Evolutionary conservation across 1,284 basidiomycete genomes (phyloP).

Genomic region (Apiotrichum gamsii): DNA sequence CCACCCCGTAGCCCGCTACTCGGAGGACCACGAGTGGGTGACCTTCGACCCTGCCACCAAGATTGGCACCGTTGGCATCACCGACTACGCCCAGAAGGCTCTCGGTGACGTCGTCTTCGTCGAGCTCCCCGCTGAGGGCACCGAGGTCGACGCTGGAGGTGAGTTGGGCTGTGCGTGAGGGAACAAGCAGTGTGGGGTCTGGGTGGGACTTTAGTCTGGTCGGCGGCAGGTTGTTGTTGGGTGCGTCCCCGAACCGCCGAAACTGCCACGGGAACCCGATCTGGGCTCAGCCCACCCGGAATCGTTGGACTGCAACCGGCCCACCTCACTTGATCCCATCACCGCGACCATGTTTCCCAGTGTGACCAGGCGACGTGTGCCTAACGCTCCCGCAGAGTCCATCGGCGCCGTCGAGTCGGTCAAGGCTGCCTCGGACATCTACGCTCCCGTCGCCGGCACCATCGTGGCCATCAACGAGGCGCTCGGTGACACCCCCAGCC

Average conservation of each 20-base stretch:
- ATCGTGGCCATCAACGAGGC: constrained; percentile 72
- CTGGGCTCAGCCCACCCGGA: too few relatives aligned
- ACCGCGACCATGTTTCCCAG: too few relatives aligned
- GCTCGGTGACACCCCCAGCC: constrained; percentile 63
- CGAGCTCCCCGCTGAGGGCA: constrained; percentile 73
- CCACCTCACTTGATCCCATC: too few relatives aligned
- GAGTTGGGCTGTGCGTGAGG: too few relatives aligned
- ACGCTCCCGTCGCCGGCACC: constrained; percentile 83
- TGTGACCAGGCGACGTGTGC: too few relatives aligned
- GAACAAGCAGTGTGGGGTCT: too few relatives aligned
- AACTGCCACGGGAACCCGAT: too few relatives aligned
- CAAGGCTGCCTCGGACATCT: constrained; percentile 96
- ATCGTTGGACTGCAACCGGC: too few relatives aligned
- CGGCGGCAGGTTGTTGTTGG: too few relatives aligned
- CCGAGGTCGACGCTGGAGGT: constrained; percentile 72
- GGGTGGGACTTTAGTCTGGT: too few relatives aligned
- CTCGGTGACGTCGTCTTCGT: constrained; percentile 98
- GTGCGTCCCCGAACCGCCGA: too few relatives aligned
- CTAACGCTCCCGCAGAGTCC: constrained; percentile 55
- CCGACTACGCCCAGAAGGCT: constrained; percentile 85
- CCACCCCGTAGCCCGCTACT: constrained; percentile 62
- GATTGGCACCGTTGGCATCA: constrained; percentile 80
- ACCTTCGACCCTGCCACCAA: constrained; percentile 71
- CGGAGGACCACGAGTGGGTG: constrained; percentile 86
- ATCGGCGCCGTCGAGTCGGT: constrained; percentile 97